Base-by-base conservation (phyloP, 2,329 filamentous ascomycete species). In the Fusarium coffeatum region DNA sequence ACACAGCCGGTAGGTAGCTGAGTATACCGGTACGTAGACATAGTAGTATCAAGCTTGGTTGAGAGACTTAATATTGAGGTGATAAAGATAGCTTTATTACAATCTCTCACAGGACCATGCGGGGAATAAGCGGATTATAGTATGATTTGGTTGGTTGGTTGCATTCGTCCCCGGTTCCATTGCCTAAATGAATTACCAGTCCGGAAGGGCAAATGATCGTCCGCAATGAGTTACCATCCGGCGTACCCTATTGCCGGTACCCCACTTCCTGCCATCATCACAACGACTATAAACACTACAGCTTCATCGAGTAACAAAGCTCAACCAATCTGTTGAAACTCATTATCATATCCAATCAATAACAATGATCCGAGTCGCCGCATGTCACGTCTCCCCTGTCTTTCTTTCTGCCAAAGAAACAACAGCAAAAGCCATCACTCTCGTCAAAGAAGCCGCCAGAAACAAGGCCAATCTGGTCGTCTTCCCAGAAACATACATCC, bases 401-500 rank as follows among this genome's bases (percentile, higher is more conserved):
- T 85, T 86, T 65, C 81, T 88, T 15, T 82, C 80, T 1, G 82
- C 85, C 4, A 73, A 70, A 8, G 71, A 76, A 11, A 87, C 85
- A 1, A 83, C 83, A 3, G 64, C 81, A 22, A 87, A 87, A 66
- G 80, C 81, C 15, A 78, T 87, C 41, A 65, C 66, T 0, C 73
- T 85, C 11, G 85, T 88, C 57, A 73, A 80, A 18, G 71, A 80
- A 65, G 84, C 86, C 0, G 80, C 83, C 0, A 61, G 53, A 3
- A 79, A 83, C 53, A 71, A 72, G 0, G 85, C 86, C 10, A 80
- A 86, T 23, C 76, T 88, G 6, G 80, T 88, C 15, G 82, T 86
- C 28, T 87, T 88, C 66, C 85, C 86, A 0, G 86, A 88, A 71
- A 81, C 83, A 0, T 86, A 80, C 69, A 85, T 88, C 43, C 80